phyloP scores from a whole-genome alignment of 441 rosid genomes.

The Pelargonium cotyledonis region DNA sequence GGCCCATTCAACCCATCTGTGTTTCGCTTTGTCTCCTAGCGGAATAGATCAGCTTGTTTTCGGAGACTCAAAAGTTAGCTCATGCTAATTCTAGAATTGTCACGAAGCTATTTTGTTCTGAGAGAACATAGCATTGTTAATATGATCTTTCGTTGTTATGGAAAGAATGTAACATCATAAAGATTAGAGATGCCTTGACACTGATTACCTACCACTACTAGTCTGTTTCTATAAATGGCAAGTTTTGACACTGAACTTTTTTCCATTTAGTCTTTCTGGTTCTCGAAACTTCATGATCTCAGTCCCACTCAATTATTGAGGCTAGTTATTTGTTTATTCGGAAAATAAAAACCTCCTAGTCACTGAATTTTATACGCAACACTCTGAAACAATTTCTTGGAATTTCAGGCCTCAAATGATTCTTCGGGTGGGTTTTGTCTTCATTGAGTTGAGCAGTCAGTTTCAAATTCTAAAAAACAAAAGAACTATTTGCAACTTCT shows the following conservation, averaged over 20 bases:
- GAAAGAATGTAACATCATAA: neutral
- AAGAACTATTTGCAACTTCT: neutral
- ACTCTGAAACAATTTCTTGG: neutral
- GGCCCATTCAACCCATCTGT: too few species aligned
- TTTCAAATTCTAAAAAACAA: neutral
- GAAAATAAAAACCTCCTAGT: neutral
- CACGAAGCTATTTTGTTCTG: neutral
- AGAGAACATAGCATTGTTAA: neutral
- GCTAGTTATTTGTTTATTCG: neutral
- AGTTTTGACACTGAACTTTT: neutral
- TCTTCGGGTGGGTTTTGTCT: neutral
- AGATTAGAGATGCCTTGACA: slow-evolving; percentile 7
- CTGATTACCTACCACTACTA: neutral
- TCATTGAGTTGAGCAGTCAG: neutral
- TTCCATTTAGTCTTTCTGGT: neutral
- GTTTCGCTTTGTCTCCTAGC: too few species aligned
- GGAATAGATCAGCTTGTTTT: too few species aligned
- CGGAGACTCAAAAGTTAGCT: neutral
- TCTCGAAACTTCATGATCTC: slow-evolving; percentile 14
- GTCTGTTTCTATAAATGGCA: slow-evolving; percentile 2
- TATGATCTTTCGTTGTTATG: neutral
- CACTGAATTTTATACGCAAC: neutral
- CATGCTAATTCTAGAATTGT: neutral
- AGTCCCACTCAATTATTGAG: slow-evolving; percentile 4
- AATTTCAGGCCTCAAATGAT: neutral